Evolutionary conservation across 371 early-diverging fungal genomes (phyloP), one percentile per base, ranked within the genome.

Genomic region (Cladochytrium tenue): DNA sequence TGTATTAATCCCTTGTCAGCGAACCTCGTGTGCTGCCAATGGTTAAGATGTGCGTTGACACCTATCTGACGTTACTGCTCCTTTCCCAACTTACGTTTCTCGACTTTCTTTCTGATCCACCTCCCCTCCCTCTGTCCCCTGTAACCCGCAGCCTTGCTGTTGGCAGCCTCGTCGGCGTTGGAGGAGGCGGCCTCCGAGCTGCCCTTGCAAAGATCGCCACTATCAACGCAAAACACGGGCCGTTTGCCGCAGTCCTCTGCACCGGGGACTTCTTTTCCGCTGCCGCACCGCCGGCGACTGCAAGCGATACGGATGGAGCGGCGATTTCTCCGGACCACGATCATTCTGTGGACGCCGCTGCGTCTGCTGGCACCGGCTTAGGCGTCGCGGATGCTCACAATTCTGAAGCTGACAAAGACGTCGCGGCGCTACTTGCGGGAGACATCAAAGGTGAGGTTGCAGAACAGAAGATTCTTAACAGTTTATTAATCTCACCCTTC

Each of bases 191-290:
- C 13, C 43, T 91, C 56, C 64, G 74, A 43, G 80, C 80, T 26
- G 79, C 88, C 34, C 88, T 92, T 58, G 61, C 79, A 34, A 93
- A 92, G 72, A 82, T 89, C 63, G 81, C 84, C 30, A 81, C 88
- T 33, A 85, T 93, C 63, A 82, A 93, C 74, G 70, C 78, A 27
- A 94, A 93, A 71, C 83, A 89, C 65, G 93, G 94, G 0, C 94
- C 95, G 5, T 95, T 95, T 69, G 91, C 91, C 53, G 71, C 91
- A 23, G 76, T 91, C 34, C 77, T 95, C 3, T 86, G 91, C 51
- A 80, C 85, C 0, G 95, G 95, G 51, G 90, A 93, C 79, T 88
- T 95, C 56, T 93, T 93, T 74, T 81, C 77, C 27, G 79, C 82
- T 3, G 72, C 69, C 0, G 68, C 77, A 20, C 78, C 73, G 27